Evolutionary conservation across 2,329 filamentous ascomycete genomes (phyloP), one percentile per base, ranked within the genome.

Genomic region (Cytospora piceae): DNA sequence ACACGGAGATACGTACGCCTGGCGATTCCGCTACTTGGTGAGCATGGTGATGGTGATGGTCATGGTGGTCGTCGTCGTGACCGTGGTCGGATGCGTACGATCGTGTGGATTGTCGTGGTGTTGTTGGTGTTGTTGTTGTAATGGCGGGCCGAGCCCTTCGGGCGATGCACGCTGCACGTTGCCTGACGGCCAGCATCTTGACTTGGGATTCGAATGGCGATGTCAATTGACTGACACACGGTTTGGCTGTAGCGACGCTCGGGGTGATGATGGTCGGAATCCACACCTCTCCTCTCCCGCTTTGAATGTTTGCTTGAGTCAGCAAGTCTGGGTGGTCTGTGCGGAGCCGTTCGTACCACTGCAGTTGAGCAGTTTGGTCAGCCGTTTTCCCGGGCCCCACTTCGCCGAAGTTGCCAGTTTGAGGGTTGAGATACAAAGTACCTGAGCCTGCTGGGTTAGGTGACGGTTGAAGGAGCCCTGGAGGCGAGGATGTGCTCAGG

Each of bases 61-160:
- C 78, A 67, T 75, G 79, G 71, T 85, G 82, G 69, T 82, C 80
- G 73, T 42, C 79, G 65, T 72, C 74, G 70, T 81, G 78, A 66
- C 75, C 79, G 71, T 85, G 83, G 69, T 82, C 80, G 73, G 84
- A 87, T 70, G 83, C 84, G 74, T 87, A 86, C 67, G 78, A 78
- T 72, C 84, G 81, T 69, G 78, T 73, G 67, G 63, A 60, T 42
- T 58, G 63, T 22, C 75, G 77, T 60, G 73, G 70, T 39, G 68
- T 22, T 15, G 52, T n/a, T 12, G 37, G 24, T 29, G 55, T 65
- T 49, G 74, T 27, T 11, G 51, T 29, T 15, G 51, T 31, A 24
- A 55, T 65, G 42, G 74, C 70, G 9, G 75, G 74, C 64, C 74
- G 74, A 54, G 75, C 69, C 68, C 74, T 77, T 67, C 79, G 77